phyloP scores from a whole-genome alignment of 257 asterid genomes.

The Linderniella brevidens region DNA sequence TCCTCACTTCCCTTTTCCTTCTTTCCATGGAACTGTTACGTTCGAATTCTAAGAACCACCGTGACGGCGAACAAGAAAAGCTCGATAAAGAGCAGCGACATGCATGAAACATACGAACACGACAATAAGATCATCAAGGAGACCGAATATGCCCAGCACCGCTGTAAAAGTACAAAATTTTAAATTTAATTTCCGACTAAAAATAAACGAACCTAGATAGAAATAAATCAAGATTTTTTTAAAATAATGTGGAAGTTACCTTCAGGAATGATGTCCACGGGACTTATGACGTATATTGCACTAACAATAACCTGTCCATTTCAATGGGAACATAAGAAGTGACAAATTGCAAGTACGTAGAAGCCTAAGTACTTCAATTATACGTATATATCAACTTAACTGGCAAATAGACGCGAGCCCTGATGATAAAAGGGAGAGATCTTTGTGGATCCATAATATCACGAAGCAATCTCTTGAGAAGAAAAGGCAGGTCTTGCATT shows the following conservation, averaged over 20 bases:
- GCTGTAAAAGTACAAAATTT: constrained; percentile 25
- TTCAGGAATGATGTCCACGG: constrained; percentile 40
- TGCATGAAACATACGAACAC: constrained; percentile 63
- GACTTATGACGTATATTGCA: constrained; percentile 28
- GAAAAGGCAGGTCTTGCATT: constrained; percentile 91
- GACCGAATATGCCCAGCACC: constrained; percentile 47
- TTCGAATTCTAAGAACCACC: constrained; percentile 38
- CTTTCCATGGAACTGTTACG: background rate
- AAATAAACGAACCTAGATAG: constrained; percentile 8
- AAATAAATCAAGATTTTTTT: no score
- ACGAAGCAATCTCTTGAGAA: constrained; percentile 65
- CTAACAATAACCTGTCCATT: constrained; percentile 11
- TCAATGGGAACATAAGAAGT: no score
- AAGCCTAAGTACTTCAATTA: background rate
- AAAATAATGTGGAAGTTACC: constrained; percentile 14
- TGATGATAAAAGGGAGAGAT: constrained; percentile 61
- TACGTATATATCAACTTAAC: constrained; percentile 43
- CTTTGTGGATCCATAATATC: constrained; percentile 83
- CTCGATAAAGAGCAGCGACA: constrained; percentile 85
- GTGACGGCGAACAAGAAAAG: constrained; percentile 64
- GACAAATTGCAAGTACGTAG: background rate
- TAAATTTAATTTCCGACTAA: background rate
- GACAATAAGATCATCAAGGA: constrained; percentile 67
- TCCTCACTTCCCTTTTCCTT: no score
- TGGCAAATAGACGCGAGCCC: constrained; percentile 80